Base-by-base conservation (phyloP, 441 rosid species). In the Mallotus japonicus region DNA sequence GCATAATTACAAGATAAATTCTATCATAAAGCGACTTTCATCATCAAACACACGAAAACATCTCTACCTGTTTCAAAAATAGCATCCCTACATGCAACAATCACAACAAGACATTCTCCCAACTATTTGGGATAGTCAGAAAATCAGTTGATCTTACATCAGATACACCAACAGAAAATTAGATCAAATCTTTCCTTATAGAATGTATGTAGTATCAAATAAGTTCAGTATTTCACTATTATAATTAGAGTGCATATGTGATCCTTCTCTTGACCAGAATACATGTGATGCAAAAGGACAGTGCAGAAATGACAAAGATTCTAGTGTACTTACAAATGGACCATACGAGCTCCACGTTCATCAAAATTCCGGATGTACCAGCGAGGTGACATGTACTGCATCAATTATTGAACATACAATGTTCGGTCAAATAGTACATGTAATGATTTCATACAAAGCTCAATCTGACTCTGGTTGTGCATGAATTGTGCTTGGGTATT, bases 351-450 rank as follows among this genome's bases (percentile, higher is more conserved):
- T 79, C 87, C 83, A 8, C 47, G 34, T 40, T 85, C 80, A 74
- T 89, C 87, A 77, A 94, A 92, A 77, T 94, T 94, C 59, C 87
- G 83, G 74, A 92, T 89, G 78, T 90, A 92, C 97, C 96, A 94
- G 73, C 97, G 95, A 37, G 97, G 99, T 2, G 91, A 88, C 92
- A 89, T 77, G 76, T 76, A 72, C 97, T 94, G 87, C 62, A 81
- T 58, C 68, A 78, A 77, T 69, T 1, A 79, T 62, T 67, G 17
- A 56, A 75, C 68, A 55, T 12, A 62, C 32, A 59, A 67, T 49
- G 13, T 50, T 67, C 46, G 50, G 13, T 60, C 19, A 7, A 67
- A 8, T 0, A 56, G 49, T 49, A 58, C 62, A 54, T 37, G 8
- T 12, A 11, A 57, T 16, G 15, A 37, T 3, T 15, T 28, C 3